phyloP scores from a whole-genome alignment of 495 filamentous ascomycete species.

The Neurospora sp. region DNA sequence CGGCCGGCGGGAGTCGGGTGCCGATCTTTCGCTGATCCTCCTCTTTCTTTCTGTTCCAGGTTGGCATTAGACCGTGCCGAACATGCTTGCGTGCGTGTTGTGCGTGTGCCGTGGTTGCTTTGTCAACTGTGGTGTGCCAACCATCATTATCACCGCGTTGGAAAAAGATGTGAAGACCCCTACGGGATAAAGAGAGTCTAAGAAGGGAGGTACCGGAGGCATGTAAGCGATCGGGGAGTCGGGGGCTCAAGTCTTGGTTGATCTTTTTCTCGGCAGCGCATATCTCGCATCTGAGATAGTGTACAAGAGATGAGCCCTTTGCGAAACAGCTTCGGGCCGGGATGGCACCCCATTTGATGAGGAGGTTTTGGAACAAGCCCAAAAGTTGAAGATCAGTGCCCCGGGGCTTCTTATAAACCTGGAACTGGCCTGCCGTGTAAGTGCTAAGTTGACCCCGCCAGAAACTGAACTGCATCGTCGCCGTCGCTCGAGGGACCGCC shows the following conservation, averaged over 20 bases:
- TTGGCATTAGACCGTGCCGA: background rate
- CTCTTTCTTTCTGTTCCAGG: background rate
- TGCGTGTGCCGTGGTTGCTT: background rate
- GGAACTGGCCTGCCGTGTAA: background rate
- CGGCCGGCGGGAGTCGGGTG: background rate
- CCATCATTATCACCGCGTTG: background rate
- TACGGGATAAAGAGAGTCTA: background rate
- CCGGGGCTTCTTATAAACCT: background rate
- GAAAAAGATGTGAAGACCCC: background rate
- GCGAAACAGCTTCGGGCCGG: background rate
- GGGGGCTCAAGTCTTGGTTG: background rate
- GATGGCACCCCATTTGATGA: background rate
- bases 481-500: background rate
- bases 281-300: background rate
- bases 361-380: background rate
- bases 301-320: background rate
- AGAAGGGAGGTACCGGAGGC: background rate
- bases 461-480: background rate
- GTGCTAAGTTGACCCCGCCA: background rate
- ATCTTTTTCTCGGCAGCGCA: background rate
- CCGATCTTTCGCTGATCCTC: background rate
- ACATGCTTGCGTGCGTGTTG: background rate
- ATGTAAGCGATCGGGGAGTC: background rate
- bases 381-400: background rate
- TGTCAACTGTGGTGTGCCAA: background rate